Percentiles rank a stretch among this genome's conserved stretches.
These are phyloP conservation scores for Fusarium solani-melongenae DNA, from an alignment of 2,329 filamentous ascomycete species.

Conservation along the genomic window DNA sequence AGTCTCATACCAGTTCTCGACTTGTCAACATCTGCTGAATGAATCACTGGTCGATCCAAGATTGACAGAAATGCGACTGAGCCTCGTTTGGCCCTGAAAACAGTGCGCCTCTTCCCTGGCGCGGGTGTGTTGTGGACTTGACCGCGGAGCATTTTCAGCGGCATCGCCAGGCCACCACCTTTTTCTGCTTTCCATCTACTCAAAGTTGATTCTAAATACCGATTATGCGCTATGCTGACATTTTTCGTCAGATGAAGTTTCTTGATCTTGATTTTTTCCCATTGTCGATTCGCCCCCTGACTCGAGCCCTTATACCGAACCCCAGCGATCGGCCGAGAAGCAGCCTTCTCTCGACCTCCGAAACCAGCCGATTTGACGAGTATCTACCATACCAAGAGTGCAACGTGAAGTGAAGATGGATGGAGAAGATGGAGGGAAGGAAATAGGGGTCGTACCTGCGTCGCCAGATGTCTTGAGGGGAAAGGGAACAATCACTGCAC, in stretches of 20 bases:
- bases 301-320: background rate
- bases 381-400: background rate
- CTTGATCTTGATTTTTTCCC: background rate
- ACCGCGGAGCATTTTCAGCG: background rate
- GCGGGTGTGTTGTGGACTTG: background rate
- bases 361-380: background rate
- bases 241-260: background rate
- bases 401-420: background rate
- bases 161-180: background rate
- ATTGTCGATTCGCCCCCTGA: background rate
- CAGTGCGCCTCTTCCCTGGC: background rate
- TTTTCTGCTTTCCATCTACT: background rate
- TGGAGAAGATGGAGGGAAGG: background rate
- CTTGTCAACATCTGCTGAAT: background rate
- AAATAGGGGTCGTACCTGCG: background rate
- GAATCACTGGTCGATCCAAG: no score
- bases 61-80: background rate
- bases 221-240: background rate
- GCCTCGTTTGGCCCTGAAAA: background rate
- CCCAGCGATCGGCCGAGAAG: background rate
- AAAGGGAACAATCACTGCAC: background rate
- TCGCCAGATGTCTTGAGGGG: background rate
- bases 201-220: background rate
- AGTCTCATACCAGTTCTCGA: background rate
- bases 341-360: background rate